These are phyloP conservation scores for Rhodotorula graminis DNA, from an alignment of 768 basidiomycete species.

Conservation along the genomic window DNA sequence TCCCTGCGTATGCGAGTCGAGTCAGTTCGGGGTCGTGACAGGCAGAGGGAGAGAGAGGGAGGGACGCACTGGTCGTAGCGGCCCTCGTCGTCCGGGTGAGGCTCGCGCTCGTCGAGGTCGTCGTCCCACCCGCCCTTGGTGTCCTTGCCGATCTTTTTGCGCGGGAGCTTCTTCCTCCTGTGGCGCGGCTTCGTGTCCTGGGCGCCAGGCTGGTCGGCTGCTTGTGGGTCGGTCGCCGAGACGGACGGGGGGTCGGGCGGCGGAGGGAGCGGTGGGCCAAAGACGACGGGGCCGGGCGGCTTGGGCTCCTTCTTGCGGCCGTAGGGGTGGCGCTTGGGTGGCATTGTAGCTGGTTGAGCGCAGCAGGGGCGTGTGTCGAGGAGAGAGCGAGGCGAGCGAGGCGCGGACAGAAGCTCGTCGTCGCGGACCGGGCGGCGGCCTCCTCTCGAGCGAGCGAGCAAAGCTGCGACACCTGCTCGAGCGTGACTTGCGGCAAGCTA, in stretches of 20 bases:
- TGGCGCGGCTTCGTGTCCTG: background rate
- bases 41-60: background rate
- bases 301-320: background rate
- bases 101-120: constrained; percentile 1
- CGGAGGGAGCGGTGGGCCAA: background rate
- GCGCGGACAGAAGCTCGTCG: no score
- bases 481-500: no score
- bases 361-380: background rate
- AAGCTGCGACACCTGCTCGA: no score
- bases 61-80: constrained; percentile 9
- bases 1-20: background rate
- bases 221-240: no score
- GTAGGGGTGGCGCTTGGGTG: background rate
- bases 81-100: background rate
- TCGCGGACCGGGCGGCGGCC: no score
- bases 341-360: background rate
- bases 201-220: background rate
- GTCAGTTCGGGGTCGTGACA: background rate
- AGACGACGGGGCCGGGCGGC: background rate
- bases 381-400: no score
- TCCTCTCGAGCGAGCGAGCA: no score
- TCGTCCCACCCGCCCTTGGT: background rate
- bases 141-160: constrained; percentile 15
- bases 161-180: constrained; percentile 13
- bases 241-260: background rate